Percentiles rank a stretch among this genome's conserved stretches.
Evolutionary conservation across 495 filamentous ascomycete species (phyloP).

Genomic region (Sordaria brevicollis): DNA sequence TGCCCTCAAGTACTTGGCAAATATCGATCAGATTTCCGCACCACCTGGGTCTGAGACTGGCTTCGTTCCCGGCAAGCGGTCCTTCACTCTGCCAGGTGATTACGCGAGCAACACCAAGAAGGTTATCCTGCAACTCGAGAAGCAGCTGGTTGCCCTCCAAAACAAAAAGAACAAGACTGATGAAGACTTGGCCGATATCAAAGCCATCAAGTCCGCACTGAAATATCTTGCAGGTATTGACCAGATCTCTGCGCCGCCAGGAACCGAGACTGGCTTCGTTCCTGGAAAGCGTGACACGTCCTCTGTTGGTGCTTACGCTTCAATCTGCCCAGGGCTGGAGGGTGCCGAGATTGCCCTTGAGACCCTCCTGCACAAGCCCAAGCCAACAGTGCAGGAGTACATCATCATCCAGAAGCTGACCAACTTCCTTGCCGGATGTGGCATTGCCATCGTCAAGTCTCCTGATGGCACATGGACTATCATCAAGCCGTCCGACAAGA

Average conservation of each 20-base stretch:
- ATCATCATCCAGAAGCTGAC: slow-evolving; percentile 16
- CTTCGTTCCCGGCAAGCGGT: slow-evolving; percentile 19
- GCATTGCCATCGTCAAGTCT: slow-evolving; percentile 25
- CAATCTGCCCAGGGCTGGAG: slow-evolving; percentile 10
- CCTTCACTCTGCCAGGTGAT: slow-evolving; percentile 1
- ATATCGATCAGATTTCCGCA: slow-evolving; percentile 14
- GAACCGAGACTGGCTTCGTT: neutral
- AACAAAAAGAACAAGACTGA: slow-evolving; percentile 11
- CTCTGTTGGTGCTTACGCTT: slow-evolving; percentile 4
- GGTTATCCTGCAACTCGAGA: slow-evolving; percentile 7
- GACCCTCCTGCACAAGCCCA: slow-evolving; percentile 12
- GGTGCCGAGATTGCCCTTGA: slow-evolving; percentile 12
- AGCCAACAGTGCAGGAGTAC: slow-evolving; percentile 15
- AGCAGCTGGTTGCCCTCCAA: slow-evolving; percentile 6
- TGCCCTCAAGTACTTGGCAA: slow-evolving; percentile 15
- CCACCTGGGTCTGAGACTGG: slow-evolving; percentile 14
- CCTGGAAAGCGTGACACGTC: neutral
- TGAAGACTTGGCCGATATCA: slow-evolving; percentile 4
- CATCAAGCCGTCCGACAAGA: slow-evolving; percentile 22
- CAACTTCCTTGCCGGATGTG: slow-evolving; percentile 27
- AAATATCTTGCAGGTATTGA: slow-evolving; percentile 1
- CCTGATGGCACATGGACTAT: slow-evolving; percentile 27
- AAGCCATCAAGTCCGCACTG: slow-evolving; percentile 1
- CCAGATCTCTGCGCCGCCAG: slow-evolving; percentile 6
- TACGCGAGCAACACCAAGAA: neutral